These are phyloP conservation scores for Gloeostereum incarnatum DNA, from an alignment of 768 basidiomycete genomes.

Conservation along the genomic window DNA sequence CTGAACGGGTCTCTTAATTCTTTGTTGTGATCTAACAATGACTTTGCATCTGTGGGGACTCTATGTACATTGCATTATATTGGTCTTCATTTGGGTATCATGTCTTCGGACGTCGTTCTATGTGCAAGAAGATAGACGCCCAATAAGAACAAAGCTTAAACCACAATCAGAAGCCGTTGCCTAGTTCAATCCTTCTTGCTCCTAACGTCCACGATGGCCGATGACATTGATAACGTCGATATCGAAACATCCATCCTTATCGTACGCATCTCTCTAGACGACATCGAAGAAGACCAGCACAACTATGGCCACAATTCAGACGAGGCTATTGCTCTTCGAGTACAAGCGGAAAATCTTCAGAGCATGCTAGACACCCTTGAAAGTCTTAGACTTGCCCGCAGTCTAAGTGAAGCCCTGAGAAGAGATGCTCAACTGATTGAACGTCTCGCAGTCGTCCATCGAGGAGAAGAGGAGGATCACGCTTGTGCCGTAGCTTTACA, in stretches of 20 bases:
- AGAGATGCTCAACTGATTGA: conserved; percentile 22
- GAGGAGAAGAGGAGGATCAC: conserved; percentile 30
- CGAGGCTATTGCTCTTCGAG: conserved; percentile 32
- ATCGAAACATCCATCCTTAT: conserved; percentile 15
- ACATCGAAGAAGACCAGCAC: no score
- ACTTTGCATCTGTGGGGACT: no score
- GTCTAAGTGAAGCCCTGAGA: conserved; percentile 29
- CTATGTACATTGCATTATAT: no score
- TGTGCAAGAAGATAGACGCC: no score
- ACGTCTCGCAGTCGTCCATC: conserved; percentile 21
- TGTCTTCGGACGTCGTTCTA: no score
- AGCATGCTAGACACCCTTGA: conserved; percentile 18
- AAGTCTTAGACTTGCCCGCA: conserved; percentile 30
- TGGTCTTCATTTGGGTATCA: no score
- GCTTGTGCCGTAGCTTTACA: conserved; percentile 27
- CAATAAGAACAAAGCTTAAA: no score
- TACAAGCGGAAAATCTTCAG: conserved; percentile 27
- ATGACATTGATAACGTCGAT: neutral
- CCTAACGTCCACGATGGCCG: conserved; percentile 27
- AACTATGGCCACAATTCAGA: no score
- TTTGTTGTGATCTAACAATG: no score
- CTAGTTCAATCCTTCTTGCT: conserved; percentile 17
- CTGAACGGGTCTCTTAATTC: no score
- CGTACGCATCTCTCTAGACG: conserved; percentile 18
- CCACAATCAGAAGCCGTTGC: no score